phyloP scores from a whole-genome alignment of 2,329 filamentous ascomycete species.

The Tolypocladium capitatum region DNA sequence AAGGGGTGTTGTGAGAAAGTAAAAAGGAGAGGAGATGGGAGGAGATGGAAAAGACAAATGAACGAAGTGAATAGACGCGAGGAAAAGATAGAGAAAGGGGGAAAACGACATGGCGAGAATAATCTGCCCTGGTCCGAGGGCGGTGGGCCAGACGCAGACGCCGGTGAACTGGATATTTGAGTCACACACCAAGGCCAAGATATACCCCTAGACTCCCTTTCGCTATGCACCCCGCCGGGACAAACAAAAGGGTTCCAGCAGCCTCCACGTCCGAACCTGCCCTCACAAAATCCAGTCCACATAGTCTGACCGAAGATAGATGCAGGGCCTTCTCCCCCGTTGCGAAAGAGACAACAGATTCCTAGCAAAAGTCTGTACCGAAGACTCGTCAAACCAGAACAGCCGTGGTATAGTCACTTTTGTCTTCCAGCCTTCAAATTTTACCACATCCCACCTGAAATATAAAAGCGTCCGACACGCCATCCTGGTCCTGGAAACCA shows the following conservation, averaged over 20 bases:
- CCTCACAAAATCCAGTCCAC: constrained; percentile 8
- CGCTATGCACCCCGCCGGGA: constrained; percentile 29
- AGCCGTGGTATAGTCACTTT: constrained; percentile 25
- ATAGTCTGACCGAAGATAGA: constrained; percentile 6
- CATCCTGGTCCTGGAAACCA: constrained; percentile 22
- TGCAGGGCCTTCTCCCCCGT: constrained; percentile 15
- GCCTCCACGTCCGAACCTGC: constrained; percentile 15
- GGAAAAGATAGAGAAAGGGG: not conserved
- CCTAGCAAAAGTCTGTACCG: constrained; percentile 18
- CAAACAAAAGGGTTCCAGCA: constrained; percentile 30
- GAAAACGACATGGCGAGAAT: constrained; percentile 1
- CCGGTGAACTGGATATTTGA: constrained; percentile 17
- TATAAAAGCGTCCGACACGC: constrained; percentile 23
- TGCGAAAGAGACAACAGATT: constrained; percentile 13
- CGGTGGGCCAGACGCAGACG: constrained; percentile 6
- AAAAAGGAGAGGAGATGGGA: not conserved
- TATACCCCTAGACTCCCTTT: constrained; percentile 28
- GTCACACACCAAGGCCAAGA: constrained; percentile 24
- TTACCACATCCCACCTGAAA: constrained; percentile 22
- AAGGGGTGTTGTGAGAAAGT: not conserved
- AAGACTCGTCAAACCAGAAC: constrained; percentile 21
- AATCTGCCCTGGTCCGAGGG: not conserved
- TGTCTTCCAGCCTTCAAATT: constrained; percentile 25
- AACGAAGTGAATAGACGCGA: not conserved
- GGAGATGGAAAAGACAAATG: not conserved